Base-by-base conservation (phyloP, 2,329 filamentous ascomycete species). In the Colletotrichum liaoningense region DNA sequence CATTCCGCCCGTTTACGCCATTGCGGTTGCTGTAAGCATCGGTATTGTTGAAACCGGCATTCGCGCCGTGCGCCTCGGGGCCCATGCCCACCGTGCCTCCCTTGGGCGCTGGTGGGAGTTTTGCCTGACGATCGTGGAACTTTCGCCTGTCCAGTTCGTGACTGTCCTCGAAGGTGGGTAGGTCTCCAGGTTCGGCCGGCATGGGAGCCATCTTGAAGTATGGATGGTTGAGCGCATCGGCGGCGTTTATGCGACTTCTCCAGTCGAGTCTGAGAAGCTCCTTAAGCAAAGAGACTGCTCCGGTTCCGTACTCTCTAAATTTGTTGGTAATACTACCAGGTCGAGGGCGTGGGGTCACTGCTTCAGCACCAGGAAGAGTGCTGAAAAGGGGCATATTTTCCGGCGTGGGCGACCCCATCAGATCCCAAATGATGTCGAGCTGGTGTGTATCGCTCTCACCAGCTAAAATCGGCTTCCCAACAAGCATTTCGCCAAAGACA, bases 401-500 rank as follows among this genome's bases (percentile, higher is more conserved):
- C 24, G 98, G 95, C 0, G 89, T 98, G 0, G 97, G 97, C 0
- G 94, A 93, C 16, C 97, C 97, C 76, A 98, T 93, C 52, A 99
- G 88, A 76, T 95, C 94, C 84, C 97, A 99, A 72, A 99, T 98
- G 59, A 98, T 91, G 14, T 98, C 93, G 14, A 97, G 91, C 83
- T 99, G 97, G 79, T 98, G 93, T 7, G 91, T 84, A 79, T 99
- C 97, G 78, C 93, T 97, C 76, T 94, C 95, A 14, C 97, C 97
- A 8, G 95, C 91, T 56, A 99, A 88, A 66, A 99, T 98, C 0
- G 97, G 97, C 81, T 96, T 97, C 49, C 95, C 93, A 78, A 95
- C 91, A 76, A 98, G 93, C 96, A 99, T 99, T 81, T 99, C 97
- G 64, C 95, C 97, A 83, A 99, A 98, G 2, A 99, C 95, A 80